Evolutionary conservation across 306 rosid genomes (phyloP), one percentile per base, ranked within the genome.

Genomic region (Lithocarpus polystachyus): DNA sequence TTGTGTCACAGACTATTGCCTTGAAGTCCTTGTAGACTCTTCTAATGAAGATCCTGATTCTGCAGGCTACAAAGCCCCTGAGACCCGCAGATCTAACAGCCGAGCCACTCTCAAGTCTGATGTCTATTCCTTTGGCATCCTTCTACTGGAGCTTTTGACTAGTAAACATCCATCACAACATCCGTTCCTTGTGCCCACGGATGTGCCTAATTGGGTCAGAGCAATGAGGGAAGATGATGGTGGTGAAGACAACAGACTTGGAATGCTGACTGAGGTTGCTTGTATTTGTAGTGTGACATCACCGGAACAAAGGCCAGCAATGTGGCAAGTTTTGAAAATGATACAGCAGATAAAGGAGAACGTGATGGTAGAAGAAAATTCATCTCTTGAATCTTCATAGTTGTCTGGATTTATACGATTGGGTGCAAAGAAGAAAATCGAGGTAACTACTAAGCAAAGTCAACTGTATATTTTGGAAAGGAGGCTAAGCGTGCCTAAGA

Each of bases 181-280:
- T 24, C 99, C 97, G 6, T 82, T 81, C 73, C 95, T 94, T 4
- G 68, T 76, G 83, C 99, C 99, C 17, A 56, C 73, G 24, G 95
- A 94, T 31, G 82, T 94, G 81, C 88, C 85, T 3, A 85, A 91
- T 62, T 92, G 99, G 99, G 99, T 94, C 23, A 85, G 90, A 69
- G 88, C 90, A 77, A 88, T 87, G 89, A 90, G 98, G 81, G 93
- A 90, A 1, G 92, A 89, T n/a, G 89, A 86, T 75, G 89, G 82
- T 28, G 81, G 82, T 52, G 93, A 94, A 74, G 94, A 86, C n/a
- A 82, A 86, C 75, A 87, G 84, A 69, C 89, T 91, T 2, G 92
- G 85, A 82, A 92, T 94, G 97, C 99, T 94, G 45, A 87, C 95
- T 0, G 99, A 94, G 89, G 97, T 94, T 11, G 99, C 99, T 61